Evolutionary conservation across 495 filamentous ascomycete species (phyloP).

Genomic region (Hyaloscypha bicolor): DNA sequence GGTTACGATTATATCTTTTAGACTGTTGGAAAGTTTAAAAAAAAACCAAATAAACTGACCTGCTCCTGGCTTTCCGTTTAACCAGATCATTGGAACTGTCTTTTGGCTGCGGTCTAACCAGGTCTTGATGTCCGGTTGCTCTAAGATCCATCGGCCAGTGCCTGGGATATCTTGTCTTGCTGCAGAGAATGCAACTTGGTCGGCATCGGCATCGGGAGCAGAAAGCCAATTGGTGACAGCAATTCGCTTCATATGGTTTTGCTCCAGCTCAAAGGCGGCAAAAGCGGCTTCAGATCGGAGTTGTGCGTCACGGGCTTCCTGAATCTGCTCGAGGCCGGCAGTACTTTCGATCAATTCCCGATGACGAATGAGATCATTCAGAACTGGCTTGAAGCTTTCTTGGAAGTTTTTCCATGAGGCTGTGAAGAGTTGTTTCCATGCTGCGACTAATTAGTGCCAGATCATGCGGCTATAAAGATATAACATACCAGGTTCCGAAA

Average conservation of each 20-base stretch:
- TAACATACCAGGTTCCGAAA: conserved; percentile 17
- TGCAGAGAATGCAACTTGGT: conserved; percentile 37
- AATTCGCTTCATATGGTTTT: conserved; percentile 21
- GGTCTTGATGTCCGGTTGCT: conserved; percentile 30
- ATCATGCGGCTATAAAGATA: background rate
- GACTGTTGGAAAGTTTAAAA: background rate
- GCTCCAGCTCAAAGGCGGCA: conserved; percentile 24
- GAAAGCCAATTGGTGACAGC: conserved; percentile 39
- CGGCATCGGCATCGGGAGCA: conserved; percentile 29
- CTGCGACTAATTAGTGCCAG: conserved; percentile 23
- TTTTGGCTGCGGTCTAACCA: conserved; percentile 34
- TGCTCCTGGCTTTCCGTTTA: conserved; percentile 37
- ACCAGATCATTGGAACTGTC: conserved; percentile 36
- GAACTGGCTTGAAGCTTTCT: conserved; percentile 36
- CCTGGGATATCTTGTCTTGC: conserved; percentile 32
- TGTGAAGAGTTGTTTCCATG: conserved; percentile 39
- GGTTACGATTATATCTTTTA: background rate
- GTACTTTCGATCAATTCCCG: conserved; percentile 16
- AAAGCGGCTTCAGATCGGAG: conserved; percentile 16
- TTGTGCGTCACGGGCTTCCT: conserved; percentile 30
- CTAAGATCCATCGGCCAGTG: conserved; percentile 41
- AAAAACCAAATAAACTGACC: background rate
- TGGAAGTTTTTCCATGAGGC: conserved; percentile 46
- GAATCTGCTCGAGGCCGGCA: conserved; percentile 16
- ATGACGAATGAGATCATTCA: conserved; percentile 37